These are phyloP conservation scores for Collybia sordida DNA, from an alignment of 768 basidiomycete genomes.

Conservation along the genomic window DNA sequence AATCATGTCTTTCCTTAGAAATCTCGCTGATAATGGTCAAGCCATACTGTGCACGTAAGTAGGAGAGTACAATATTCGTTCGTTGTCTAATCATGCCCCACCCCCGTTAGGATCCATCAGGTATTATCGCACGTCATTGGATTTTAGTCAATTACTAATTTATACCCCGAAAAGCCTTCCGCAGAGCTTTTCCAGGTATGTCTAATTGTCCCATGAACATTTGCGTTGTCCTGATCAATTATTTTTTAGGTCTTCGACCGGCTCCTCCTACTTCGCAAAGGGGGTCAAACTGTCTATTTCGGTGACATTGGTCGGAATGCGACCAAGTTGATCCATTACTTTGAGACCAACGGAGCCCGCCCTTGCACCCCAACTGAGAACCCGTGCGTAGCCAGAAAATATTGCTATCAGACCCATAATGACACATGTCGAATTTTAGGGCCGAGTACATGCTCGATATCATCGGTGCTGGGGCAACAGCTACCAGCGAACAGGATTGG, in stretches of 20 bases:
- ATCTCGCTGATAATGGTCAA: constrained; percentile 79
- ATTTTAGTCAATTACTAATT: neutral
- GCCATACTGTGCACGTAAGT: constrained; percentile 85
- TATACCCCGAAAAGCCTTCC: constrained; percentile 56
- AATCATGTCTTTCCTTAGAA: constrained; percentile 71
- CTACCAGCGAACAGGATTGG: constrained; percentile 55
- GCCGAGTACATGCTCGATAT: constrained; percentile 68
- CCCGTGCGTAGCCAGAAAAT: constrained; percentile 45
- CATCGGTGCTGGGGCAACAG: constrained; percentile 72
- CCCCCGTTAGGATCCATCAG: constrained; percentile 41
- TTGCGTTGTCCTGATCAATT: neutral
- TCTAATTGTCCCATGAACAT: neutral
- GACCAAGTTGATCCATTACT: constrained; percentile 68
- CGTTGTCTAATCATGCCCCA: neutral
- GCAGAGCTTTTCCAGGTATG: constrained; percentile 75
- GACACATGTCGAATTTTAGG: constrained; percentile 25
- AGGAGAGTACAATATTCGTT: constrained; percentile 6
- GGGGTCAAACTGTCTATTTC: constrained; percentile 76
- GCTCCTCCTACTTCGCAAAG: constrained; percentile 72
- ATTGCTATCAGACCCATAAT: neutral
- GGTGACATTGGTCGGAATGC: constrained; percentile 69
- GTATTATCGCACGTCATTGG: constrained; percentile 11
- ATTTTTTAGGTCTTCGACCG: constrained; percentile 64
- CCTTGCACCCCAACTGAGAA: constrained; percentile 68
- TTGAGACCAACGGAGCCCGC: constrained; percentile 66